Evolutionary conservation across 495 filamentous ascomycete genomes (phyloP).

Genomic region (Lasiosphaeria ovina): DNA sequence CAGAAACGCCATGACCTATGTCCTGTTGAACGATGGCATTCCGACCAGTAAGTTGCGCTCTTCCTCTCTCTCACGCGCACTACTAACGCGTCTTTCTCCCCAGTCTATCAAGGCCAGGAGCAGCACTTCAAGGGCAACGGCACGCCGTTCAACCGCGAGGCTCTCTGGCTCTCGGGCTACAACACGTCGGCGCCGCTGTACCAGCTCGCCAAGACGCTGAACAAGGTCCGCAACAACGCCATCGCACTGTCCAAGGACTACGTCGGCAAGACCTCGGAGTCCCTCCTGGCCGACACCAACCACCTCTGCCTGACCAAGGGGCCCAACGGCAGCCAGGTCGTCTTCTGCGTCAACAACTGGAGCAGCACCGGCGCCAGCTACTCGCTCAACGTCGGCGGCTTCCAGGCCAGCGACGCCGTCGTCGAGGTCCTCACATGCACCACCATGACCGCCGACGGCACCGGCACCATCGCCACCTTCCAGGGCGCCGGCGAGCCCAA

Average conservation of each 20-base stretch:
- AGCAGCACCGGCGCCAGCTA: conserved; percentile 28
- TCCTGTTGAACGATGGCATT: conserved; percentile 61
- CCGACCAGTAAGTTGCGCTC: conserved; percentile 31
- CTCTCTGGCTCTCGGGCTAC: conserved; percentile 68
- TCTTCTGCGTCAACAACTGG: conserved; percentile 36
- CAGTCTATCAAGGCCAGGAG: conserved; percentile 61
- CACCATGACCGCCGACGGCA: conserved; percentile 20
- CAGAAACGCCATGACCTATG: conserved; percentile 70
- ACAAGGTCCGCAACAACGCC: conserved; percentile 60
- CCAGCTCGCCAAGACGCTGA: conserved; percentile 53
- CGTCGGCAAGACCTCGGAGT: conserved; percentile 51
- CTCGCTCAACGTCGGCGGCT: conserved; percentile 23
- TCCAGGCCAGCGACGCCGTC: conserved; percentile 25
- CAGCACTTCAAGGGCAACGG: conserved; percentile 62
- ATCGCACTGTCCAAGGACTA: conserved; percentile 47
- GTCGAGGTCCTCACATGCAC: conserved; percentile 31
- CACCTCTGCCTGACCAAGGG: conserved; percentile 68
- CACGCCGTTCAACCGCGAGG: conserved; percentile 69
- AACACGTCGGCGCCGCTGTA: conserved; percentile 58
- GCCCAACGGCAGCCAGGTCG: conserved; percentile 49
- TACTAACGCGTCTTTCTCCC: conserved; percentile 6
- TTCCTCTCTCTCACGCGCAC: background rate
- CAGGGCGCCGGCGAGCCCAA: conserved; percentile 28
- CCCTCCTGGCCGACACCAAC: conserved; percentile 52
- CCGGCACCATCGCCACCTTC: conserved; percentile 25